Evolutionary conservation across 2,329 filamentous ascomycete species (phyloP), one percentile per base, ranked within the genome.

Genomic region (Colletotrichum lupini): DNA sequence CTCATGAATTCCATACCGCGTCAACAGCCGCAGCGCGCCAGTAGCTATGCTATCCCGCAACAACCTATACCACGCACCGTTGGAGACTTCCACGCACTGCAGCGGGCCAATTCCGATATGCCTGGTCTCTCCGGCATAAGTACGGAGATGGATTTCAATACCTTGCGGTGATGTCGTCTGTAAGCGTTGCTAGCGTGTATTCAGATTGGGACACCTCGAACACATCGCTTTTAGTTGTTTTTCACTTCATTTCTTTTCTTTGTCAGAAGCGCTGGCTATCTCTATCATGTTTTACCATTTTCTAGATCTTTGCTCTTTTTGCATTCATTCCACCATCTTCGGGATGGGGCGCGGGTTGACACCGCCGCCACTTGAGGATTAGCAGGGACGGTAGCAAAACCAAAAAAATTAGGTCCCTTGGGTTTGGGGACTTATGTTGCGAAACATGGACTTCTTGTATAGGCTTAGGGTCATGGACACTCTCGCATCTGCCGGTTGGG

Each of bases 21-120:
- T 7, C 81, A 81, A 32, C 78, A 80, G 22, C 78, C 81, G 2
- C 83, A 84, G 56, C 80, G 85, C 26, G 69, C 82, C 1, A 83
- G 81, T 46, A 85, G 83, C 63, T 87, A 83, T 55, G 80, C 82
- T 46, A 80, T 85, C 63, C 82, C 82, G 28, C 82, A 83, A 22
- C 76, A 78, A 5, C 80, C 80, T 26, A 79, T 87, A 69, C 80
- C 81, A 2, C 82, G 84, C 59, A 85, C 85, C 1, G 83, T 87
- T 0, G 85, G 83, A 3, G 86, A 88, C 62, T 89, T 88, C 63
- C 87, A 89, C 30, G 83, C 84, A 1, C 76, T 89, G 2, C 87
- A 88, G 69, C 81, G 87, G 52, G 82, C 83, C 12, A 85, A 83
- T 65, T 81, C 84, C 0, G 86, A 87, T 55, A 81, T 74, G 52